phyloP scores from a whole-genome alignment of 106 monocot species.

The Ottelia alismoides region DNA sequence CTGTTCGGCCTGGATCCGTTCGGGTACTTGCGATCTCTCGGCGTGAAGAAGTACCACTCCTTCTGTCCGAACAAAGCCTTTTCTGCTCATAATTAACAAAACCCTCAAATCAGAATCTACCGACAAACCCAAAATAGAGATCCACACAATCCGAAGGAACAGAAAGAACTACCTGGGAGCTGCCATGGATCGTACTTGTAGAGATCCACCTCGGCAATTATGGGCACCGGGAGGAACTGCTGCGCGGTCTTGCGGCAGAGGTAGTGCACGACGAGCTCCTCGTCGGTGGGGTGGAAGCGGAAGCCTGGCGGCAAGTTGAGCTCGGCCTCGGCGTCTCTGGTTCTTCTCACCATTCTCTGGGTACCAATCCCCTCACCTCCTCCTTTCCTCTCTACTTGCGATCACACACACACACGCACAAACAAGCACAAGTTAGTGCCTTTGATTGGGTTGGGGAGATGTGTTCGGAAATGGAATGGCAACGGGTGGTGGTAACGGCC shows the following conservation, averaged over 20 bases:
- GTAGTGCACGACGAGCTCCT: slow-evolving; percentile 49
- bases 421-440: too few species aligned
- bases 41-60: slow-evolving; percentile 57
- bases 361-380: too few species aligned
- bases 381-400: too few species aligned
- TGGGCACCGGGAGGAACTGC: slow-evolving; percentile 23
- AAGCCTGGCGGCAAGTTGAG: slow-evolving; percentile 52
- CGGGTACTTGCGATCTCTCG: slow-evolving; percentile 38
- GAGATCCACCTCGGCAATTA: slow-evolving; percentile 59
- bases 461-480: too few species aligned
- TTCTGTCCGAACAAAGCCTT: slow-evolving; percentile 32
- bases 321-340: slow-evolving; percentile 36
- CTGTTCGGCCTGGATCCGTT: slow-evolving; percentile 39
- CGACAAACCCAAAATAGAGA: neutral
- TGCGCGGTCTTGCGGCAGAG: slow-evolving; percentile 24
- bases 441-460: too few species aligned
- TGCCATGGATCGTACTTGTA: slow-evolving; percentile 55
- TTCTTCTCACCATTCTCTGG: slow-evolving; percentile 13
- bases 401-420: too few species aligned
- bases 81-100: slow-evolving; percentile 18
- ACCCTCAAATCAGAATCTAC: neutral
- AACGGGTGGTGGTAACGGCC: too few species aligned
- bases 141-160: too few species aligned
- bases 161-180: slow-evolving; percentile 21
- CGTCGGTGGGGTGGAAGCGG: slow-evolving; percentile 66